Evolutionary conservation across 352 stramenopile species (phyloP).

Genomic region (Globisporangium paroecandrum): DNA sequence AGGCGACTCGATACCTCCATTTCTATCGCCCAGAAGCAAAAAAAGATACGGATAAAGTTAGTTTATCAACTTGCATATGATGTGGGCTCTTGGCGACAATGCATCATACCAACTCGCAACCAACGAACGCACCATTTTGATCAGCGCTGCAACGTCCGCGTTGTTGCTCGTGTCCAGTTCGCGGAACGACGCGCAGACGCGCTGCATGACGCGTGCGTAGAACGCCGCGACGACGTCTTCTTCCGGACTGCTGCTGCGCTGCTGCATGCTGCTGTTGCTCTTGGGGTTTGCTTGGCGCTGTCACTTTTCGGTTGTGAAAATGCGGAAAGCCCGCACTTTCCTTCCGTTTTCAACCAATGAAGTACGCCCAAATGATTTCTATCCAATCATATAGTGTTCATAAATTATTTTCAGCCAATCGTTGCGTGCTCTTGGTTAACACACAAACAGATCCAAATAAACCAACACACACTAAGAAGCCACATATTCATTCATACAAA

Average conservation of each 20-base stretch:
- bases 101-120: not conserved
- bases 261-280: not conserved
- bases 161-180: constrained; percentile 22
- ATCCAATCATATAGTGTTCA: not conserved
- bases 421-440: not conserved
- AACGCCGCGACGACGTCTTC: constrained; percentile 39
- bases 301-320: not conserved
- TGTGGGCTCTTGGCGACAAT: not conserved
- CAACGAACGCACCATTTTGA: constrained; percentile 27
- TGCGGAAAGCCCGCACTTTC: not conserved
- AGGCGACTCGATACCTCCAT: constrained; percentile 35
- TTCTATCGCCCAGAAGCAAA: constrained; percentile 20
- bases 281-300: not conserved
- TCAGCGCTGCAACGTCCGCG: constrained; percentile 14
- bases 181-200: constrained; percentile 46
- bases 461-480: not conserved
- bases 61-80: not conserved
- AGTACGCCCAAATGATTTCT: not conserved
- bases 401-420: not conserved
- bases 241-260: not conserved
- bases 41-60: not conserved
- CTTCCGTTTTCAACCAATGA: not conserved
- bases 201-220: constrained; percentile 57
- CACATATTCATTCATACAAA: not conserved
- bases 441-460: not conserved